Percentiles rank a stretch among this genome's conserved stretches.
Evolutionary conservation across 805 yeast genomes (phyloP).

Genomic region (Ogataea glucozyma): DNA sequence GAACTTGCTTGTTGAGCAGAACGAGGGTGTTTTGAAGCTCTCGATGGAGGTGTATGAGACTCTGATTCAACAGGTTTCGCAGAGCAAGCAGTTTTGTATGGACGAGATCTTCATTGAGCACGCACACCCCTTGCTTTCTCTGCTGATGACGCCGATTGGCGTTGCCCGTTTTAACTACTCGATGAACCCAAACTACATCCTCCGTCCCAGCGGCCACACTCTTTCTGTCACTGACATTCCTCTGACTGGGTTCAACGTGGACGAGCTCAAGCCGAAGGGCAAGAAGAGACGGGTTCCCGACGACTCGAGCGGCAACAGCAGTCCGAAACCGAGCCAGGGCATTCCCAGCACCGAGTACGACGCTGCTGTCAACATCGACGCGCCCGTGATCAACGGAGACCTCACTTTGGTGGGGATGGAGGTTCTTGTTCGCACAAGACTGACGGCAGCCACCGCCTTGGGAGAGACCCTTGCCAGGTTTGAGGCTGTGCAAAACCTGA

Average conservation of each 20-base stretch:
- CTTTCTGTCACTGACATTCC: conserved; percentile 32
- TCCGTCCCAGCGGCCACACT: conserved; percentile 75
- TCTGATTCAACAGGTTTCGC: conserved; percentile 49
- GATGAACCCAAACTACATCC: conserved; percentile 72
- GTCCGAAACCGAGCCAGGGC: conserved; percentile 28
- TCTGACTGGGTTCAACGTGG: conserved; percentile 29
- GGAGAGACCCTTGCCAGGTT: conserved; percentile 64
- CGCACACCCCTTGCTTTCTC: conserved; percentile 57
- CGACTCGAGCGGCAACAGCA: conserved; percentile 7
- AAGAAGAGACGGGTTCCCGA: conserved; percentile 46
- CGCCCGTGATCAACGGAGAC: conserved; percentile 91
- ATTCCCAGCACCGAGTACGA: conserved; percentile 56
- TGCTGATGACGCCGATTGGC: conserved; percentile 93
- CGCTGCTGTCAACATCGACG: conserved; percentile 80
- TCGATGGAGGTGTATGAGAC: conserved; percentile 62
- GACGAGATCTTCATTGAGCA: conserved; percentile 58
- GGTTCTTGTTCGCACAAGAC: conserved; percentile 70
- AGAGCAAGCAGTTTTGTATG: conserved; percentile 39
- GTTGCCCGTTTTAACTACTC: conserved; percentile 83
- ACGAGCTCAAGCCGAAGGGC: conserved; percentile 40
- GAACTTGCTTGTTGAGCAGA: conserved; percentile 87
- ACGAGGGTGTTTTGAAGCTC: conserved; percentile 63
- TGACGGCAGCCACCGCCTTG: conserved; percentile 71
- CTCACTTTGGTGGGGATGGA: conserved; percentile 80
- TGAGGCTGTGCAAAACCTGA: conserved; percentile 38